Conservation (phyloP, 2,329 filamentous ascomycete genomes). For the Pyrenochaeta sp. region DNA sequence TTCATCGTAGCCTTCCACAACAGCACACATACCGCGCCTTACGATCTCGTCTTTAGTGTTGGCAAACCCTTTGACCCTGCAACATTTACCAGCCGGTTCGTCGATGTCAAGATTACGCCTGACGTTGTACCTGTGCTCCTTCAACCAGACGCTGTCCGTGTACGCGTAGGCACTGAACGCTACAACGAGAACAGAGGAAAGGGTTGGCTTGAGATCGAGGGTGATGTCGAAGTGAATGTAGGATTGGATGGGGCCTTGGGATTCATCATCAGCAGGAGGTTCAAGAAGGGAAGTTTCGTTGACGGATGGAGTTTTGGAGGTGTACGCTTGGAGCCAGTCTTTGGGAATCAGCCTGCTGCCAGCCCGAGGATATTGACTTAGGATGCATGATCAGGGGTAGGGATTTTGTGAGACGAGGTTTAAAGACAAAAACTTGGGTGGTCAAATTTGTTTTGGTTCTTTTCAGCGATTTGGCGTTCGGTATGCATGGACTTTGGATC, state of each 20-base stretch:
- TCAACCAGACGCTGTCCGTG: conserved; percentile 47
- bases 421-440: no score
- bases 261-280: conserved; percentile 46
- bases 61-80: conserved; percentile 45
- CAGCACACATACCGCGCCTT: conserved; percentile 23
- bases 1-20: conserved; percentile 46
- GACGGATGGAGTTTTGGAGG: conserved; percentile 51
- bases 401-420: no score
- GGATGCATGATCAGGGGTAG: no score
- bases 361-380: conserved; percentile 14
- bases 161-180: conserved; percentile 39
- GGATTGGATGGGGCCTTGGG: conserved; percentile 48
- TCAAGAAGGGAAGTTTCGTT: conserved; percentile 35
- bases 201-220: conserved; percentile 48
- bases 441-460: no score
- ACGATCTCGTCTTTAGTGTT: conserved; percentile 46
- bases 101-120: conserved; percentile 49
- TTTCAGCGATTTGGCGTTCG: no score
- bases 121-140: conserved; percentile 48
- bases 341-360: conserved; percentile 21
- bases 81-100: conserved; percentile 41
- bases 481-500: no score
- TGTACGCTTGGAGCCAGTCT: conserved; percentile 46
- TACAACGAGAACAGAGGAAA: conserved; percentile 40
- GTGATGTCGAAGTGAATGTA: conserved; percentile 46